Evolutionary conservation across 352 stramenopile species (phyloP), one percentile per base, ranked within the genome.

Genomic region (Phytophthora fragariae): DNA sequence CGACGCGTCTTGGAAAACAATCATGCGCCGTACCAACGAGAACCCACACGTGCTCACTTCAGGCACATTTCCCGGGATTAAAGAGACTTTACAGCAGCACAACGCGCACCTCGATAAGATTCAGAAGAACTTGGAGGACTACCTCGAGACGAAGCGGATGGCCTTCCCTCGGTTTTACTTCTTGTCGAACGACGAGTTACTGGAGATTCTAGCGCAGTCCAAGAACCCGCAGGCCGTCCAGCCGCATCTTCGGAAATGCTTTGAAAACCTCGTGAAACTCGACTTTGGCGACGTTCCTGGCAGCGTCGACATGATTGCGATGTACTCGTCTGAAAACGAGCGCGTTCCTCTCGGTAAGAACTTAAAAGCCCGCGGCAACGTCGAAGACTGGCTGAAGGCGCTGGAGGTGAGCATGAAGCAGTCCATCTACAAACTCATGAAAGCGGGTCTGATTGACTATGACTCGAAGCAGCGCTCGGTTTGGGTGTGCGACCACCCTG

Each of bases 91-190:
- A 4, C 76, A 92, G 57, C 86, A 94, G 62, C 89, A 97, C 68
- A 97, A 97, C 54, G 77, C 81, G 5, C 81, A 97, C 35, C 63
- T 98, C 9, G 93, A 98, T 59, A 90, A 89, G 56, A 98, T 98
- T 72, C 93, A 98, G 65, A 98, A 98, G 72, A 95, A 91, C 37
- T 65, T 98, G 2, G 93, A 98, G 64, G 91, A 98, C 65, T 98
- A 98, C 68, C 76, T 98, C 5, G 93, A 98, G 65, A 98, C 92
- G 1, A 98, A 98, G 57, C 84, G 93, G 10, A 97, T 97, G 91
- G 91, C 91, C 3, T 98, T 98, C 57, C 93, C 93, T 6, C 78
- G 91, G 1, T 99, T 99, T 76, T 99, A 98, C 77, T 99, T 99
- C 64, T 72, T 99, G 2, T 98, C 94, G 0, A 98, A 99, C 59